phyloP scores from a whole-genome alignment of 106 monocot species.

The Allium fistulosum region DNA sequence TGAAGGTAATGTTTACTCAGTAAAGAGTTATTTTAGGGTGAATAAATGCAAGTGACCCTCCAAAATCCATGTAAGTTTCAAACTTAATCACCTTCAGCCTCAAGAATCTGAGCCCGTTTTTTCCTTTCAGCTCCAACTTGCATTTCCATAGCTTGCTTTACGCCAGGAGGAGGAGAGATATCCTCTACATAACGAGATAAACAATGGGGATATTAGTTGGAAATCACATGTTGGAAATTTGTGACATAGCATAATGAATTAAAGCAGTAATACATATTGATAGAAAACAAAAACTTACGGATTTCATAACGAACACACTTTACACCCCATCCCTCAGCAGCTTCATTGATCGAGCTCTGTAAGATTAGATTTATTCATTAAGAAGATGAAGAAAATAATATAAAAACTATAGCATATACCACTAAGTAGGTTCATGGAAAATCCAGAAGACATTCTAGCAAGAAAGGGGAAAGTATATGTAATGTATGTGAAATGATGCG shows the following conservation, averaged over 20 bases:
- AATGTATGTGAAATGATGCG: no score
- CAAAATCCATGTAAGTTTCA: background rate
- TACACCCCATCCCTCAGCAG: conserved; percentile 86
- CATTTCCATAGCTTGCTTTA: conserved; percentile 97
- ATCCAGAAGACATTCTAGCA: no score
- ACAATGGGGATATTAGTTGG: background rate
- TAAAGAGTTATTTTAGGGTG: background rate
- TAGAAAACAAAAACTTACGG: conserved; percentile 27
- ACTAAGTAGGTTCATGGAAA: background rate
- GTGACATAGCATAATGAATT: background rate
- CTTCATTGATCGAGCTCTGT: conserved; percentile 90
- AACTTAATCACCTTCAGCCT: conserved; percentile 70
- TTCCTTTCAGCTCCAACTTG: conserved; percentile 97
- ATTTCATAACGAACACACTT: conserved; percentile 95
- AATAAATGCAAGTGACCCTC: background rate
- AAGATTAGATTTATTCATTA: conserved; percentile 2
- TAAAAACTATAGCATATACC: background rate
- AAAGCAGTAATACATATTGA: background rate
- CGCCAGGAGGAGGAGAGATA: conserved; percentile 87
- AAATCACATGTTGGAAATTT: background rate
- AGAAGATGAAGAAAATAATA: background rate
- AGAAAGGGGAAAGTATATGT: no score
- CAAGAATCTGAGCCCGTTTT: conserved; percentile 96
- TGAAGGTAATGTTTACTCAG: background rate
- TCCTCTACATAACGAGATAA: conserved; percentile 47